These are phyloP conservation scores for Tubosaeta sp. DNA, from an alignment of 768 basidiomycete species.

Conservation along the genomic window DNA sequence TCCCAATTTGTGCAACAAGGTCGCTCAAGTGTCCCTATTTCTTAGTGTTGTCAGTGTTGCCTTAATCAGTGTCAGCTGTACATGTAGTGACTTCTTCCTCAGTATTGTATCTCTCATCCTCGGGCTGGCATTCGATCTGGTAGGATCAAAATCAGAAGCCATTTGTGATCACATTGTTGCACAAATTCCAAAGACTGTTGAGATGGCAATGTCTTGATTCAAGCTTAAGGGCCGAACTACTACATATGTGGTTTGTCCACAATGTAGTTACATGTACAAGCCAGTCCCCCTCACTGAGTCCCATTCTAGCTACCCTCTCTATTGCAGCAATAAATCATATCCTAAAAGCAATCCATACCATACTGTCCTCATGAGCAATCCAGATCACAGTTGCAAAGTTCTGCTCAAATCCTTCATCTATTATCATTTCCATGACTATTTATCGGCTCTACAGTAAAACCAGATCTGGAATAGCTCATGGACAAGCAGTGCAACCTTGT, in stretches of 20 bases:
- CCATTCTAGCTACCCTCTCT: conserved; percentile 1
- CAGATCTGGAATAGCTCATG: conserved; percentile 8
- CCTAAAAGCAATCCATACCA: not conserved
- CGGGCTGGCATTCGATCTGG: not conserved
- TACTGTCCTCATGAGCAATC: not conserved
- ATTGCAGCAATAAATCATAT: conserved; percentile 2
- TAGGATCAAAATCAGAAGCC: not conserved
- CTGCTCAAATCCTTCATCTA: conserved; percentile 2
- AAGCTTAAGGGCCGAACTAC: not conserved
- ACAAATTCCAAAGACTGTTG: not conserved
- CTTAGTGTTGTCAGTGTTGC: conserved; percentile 16
- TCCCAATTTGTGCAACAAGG: conserved; percentile 5
- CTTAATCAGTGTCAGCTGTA: conserved; percentile 11
- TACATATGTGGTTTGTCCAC: not conserved
- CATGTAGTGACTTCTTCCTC: conserved; percentile 16
- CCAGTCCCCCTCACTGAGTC: not conserved
- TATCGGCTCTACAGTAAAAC: not conserved
- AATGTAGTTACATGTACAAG: not conserved
- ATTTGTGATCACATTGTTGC: not conserved
- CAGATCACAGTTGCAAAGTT: not conserved
- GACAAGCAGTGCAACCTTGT: conserved; percentile 1
- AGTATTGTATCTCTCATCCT: conserved; percentile 12
- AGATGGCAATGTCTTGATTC: not conserved
- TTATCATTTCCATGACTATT: conserved; percentile 2
- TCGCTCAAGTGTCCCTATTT: conserved; percentile 20